Conservation (phyloP, 1,284 basidiomycete species). For the Cryptococcus floricola region DNA sequence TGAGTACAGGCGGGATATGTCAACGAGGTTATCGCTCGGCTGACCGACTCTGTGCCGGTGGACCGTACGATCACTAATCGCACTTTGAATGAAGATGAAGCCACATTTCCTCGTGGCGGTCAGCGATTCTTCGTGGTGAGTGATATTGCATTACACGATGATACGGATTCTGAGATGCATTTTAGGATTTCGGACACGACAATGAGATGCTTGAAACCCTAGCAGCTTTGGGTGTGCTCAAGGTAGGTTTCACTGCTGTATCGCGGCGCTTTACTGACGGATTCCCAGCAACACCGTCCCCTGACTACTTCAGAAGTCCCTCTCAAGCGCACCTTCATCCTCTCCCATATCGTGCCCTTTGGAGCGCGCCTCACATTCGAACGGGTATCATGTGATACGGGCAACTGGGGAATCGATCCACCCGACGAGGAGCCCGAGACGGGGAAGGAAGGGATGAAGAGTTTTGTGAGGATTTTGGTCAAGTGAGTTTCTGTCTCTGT, state of each 20-base stretch:
- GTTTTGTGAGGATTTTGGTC: slow-evolving; percentile 39
- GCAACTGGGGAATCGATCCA: slow-evolving; percentile 31
- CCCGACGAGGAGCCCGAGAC: slow-evolving; percentile 3
- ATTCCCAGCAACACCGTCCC: slow-evolving; percentile 22
- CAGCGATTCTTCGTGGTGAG: slow-evolving; percentile 41
- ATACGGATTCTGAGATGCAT: neutral
- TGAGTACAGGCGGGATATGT: slow-evolving; percentile 61
- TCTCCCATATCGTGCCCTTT: slow-evolving; percentile 39
- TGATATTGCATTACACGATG: neutral
- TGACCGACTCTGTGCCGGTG: slow-evolving; percentile 59
- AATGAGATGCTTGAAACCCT: slow-evolving; percentile 74
- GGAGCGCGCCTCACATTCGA: slow-evolving; percentile 40
- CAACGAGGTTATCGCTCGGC: slow-evolving; percentile 77
- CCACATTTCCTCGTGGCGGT: slow-evolving; percentile 62
- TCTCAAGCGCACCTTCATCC: slow-evolving; percentile 26
- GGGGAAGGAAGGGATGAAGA: slow-evolving; percentile 23
- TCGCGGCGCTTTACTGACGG: neutral
- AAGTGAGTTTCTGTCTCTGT: slow-evolving; percentile 33
- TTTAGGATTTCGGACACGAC: slow-evolving; percentile 71
- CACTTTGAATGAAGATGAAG: slow-evolving; percentile 64
- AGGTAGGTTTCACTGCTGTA: slow-evolving; percentile 27
- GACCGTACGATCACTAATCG: slow-evolving; percentile 73
- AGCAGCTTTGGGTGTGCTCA: slow-evolving; percentile 67
- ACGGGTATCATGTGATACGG: slow-evolving; percentile 34
- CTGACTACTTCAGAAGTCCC: slow-evolving; percentile 19